These are phyloP conservation scores for Penicillium fuscoglaucum DNA, from an alignment of 2,329 filamentous ascomycete genomes.

Conservation along the genomic window DNA sequence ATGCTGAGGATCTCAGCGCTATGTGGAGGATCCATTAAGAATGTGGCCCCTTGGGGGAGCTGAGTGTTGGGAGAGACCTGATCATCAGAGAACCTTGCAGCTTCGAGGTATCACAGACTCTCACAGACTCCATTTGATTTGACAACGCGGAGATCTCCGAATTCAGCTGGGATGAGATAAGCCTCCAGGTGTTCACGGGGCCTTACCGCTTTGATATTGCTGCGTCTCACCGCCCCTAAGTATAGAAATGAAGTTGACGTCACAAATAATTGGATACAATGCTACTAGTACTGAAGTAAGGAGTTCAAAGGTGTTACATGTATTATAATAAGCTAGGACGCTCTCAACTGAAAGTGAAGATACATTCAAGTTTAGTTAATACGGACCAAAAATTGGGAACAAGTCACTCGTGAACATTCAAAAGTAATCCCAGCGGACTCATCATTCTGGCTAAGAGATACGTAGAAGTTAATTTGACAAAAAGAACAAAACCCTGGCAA, in stretches of 20 bases:
- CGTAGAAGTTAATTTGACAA: not conserved
- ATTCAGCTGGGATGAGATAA: slow-evolving; percentile 5
- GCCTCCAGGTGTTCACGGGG: not conserved
- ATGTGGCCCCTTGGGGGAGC: slow-evolving; percentile 34
- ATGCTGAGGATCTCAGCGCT: slow-evolving; percentile 32
- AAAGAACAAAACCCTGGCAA: not conserved
- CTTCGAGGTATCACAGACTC: slow-evolving; percentile 7
- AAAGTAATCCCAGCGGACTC: not conserved
- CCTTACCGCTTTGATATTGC: slow-evolving; percentile 5
- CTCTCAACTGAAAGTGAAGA: not conserved
- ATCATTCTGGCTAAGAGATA: slow-evolving; percentile 7
- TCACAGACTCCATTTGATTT: slow-evolving; percentile 1
- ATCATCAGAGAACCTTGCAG: slow-evolving; percentile 10
- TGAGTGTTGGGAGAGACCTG: slow-evolving; percentile 16
- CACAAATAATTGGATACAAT: not conserved
- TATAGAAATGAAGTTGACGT: not conserved
- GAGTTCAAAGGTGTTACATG: too few species aligned
- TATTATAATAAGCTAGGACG: not conserved
- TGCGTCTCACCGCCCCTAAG: not conserved
- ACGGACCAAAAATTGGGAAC: not conserved
- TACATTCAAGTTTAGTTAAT: not conserved
- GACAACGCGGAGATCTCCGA: slow-evolving; percentile 12
- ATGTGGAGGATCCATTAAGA: slow-evolving; percentile 34
- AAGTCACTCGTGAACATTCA: not conserved
- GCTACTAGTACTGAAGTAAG: not conserved